Base-by-base conservation (phyloP, 108 stramenopile genomes). In the Conticribra weissflogii region DNA sequence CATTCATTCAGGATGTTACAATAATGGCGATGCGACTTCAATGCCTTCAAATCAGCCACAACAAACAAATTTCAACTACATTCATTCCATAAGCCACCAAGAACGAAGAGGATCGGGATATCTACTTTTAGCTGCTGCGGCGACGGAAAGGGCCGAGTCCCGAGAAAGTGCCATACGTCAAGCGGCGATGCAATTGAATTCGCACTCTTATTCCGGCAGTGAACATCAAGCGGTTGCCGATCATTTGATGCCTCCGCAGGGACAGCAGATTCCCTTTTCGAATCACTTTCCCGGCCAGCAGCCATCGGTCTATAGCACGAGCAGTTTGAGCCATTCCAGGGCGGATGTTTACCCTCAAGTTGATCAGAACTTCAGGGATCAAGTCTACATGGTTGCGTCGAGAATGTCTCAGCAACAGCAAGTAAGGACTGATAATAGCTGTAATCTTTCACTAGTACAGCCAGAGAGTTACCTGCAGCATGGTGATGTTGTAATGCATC, bases 61-160 rank as follows among this genome's bases (percentile, higher is more conserved):
- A n/a, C n/a, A n/a, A n/a, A n/a, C n/a, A n/a, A n/a, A n/a, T n/a
- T n/a, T n/a, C n/a, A n/a, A n/a, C n/a, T n/a, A n/a, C n/a, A n/a
- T n/a, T n/a, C n/a, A n/a, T n/a, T n/a, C n/a, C n/a, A n/a, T n/a
- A n/a, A n/a, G n/a, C n/a, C n/a, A n/a, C n/a, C n/a, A n/a, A n/a
- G 76, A 65, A 46, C 63, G 76, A 27, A 56, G 76, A 31, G 76
- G 76, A 15, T 78, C 76, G 30, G 76, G 58, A 3, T 78, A 63
- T 33, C 58, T 78, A 5, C 51, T 78, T 17, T 33, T 78, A 1
- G 76, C 76, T 12, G 76, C 76, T 8, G 63, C 68, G 27, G 76
- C 76, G 1, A 67, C 68, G 49, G 76, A 78, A 46, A 45, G 64
- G 46, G 57, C 57, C 4, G 66, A 78, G 57, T 56, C 56, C 0